These are phyloP conservation scores for Cichorium intybus DNA, from an alignment of 140 eudicot species.

Conservation along the genomic window DNA sequence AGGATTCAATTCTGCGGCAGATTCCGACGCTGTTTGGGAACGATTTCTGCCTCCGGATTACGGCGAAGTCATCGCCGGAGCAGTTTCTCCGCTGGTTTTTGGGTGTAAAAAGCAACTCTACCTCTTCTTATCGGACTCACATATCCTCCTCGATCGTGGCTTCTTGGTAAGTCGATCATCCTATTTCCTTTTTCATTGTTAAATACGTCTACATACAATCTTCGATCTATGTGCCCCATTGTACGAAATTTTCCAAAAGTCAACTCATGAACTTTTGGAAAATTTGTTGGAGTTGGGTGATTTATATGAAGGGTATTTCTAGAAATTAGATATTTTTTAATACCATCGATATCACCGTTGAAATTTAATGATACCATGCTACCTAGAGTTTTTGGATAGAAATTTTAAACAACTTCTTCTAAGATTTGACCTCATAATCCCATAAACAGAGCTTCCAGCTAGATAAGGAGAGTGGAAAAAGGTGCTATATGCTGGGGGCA, in stretches of 20 bases:
- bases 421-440: not conserved
- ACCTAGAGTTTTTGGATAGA: too few relatives aligned
- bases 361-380: too few relatives aligned
- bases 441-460: constrained; percentile 31
- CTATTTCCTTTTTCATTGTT: not conserved
- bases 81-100: constrained; percentile 11
- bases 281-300: too few relatives aligned
- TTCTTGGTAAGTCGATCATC: constrained; percentile 14
- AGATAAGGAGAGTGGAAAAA: constrained; percentile 40
- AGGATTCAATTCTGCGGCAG: constrained; percentile 9
- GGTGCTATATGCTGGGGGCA: constrained; percentile 37
- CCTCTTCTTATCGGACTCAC: constrained; percentile 13
- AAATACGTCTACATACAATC: too few relatives aligned
- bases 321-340: too few relatives aligned
- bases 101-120: constrained; percentile 19
- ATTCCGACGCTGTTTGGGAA: constrained; percentile 28
- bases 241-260: too few relatives aligned
- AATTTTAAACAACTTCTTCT: too few relatives aligned
- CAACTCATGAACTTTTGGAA: not conserved
- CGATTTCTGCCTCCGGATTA: constrained; percentile 20
- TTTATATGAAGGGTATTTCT: too few relatives aligned
- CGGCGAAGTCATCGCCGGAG: not conserved
- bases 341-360: too few relatives aligned
- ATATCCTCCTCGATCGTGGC: constrained; percentile 18
- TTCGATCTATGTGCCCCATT: too few relatives aligned